phyloP scores from a whole-genome alignment of 2,329 filamentous ascomycete genomes.

The Parastagonospora avenae region DNA sequence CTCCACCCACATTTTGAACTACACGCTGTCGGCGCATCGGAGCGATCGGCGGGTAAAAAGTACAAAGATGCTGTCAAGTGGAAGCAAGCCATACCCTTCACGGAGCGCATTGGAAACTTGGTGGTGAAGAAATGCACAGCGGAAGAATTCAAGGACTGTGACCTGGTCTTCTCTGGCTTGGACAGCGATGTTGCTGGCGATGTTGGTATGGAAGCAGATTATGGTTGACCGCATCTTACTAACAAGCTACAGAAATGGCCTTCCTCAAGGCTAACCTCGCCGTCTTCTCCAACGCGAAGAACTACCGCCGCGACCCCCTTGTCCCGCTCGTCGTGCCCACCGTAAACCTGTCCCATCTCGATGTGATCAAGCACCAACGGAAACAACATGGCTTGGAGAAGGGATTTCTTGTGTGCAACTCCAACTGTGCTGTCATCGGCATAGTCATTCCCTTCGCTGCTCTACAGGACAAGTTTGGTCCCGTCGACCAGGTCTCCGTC shows the following conservation, averaged over 20 bases:
- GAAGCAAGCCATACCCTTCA: constrained; percentile 90
- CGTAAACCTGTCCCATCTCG: constrained; percentile 87
- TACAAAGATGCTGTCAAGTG: constrained; percentile 94
- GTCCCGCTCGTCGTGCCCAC: constrained; percentile 94
- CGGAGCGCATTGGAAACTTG: constrained; percentile 73
- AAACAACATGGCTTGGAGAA: constrained; percentile 73
- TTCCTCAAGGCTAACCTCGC: constrained; percentile 87
- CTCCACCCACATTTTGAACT: constrained; percentile 86
- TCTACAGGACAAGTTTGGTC: constrained; percentile 83
- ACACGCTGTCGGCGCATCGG: constrained; percentile 86
- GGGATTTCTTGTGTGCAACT: constrained; percentile 96
- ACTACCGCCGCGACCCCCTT: constrained; percentile 87
- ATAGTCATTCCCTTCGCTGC: constrained; percentile 94
- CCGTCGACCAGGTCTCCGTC: constrained; percentile 76
- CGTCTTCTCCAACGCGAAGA: constrained; percentile 98
- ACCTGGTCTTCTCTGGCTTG: constrained; percentile 89
- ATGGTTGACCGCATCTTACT: constrained; percentile 1
- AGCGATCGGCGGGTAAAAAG: constrained; percentile 87
- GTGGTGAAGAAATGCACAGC: constrained; percentile 85
- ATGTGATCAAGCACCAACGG: constrained; percentile 87
- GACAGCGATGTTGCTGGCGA: constrained; percentile 93
- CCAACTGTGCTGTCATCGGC: constrained; percentile 96
- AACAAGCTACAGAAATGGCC: constrained; percentile 67
- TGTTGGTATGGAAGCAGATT: constrained; percentile 66
- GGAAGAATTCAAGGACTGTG: constrained; percentile 83